These are phyloP conservation scores for Penicillium nucicola DNA, from an alignment of 495 filamentous ascomycete species.

Conservation along the genomic window DNA sequence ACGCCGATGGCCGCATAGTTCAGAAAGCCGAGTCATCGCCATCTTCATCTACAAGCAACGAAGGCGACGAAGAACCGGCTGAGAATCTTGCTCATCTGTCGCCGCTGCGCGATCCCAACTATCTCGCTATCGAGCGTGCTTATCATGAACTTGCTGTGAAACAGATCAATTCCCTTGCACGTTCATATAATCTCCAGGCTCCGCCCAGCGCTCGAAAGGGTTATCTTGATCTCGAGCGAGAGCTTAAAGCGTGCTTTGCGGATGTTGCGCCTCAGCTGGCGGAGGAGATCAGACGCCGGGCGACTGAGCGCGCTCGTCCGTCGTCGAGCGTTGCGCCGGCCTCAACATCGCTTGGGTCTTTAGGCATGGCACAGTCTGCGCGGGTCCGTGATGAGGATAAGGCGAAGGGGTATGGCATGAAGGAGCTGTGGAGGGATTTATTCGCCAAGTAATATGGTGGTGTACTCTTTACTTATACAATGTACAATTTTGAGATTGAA, in stretches of 20 bases:
- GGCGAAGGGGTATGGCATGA: conserved; percentile 74
- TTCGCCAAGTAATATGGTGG: conserved; percentile 59
- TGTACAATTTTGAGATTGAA: neutral
- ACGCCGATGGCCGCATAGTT: conserved; percentile 26
- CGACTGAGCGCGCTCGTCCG: conserved; percentile 47
- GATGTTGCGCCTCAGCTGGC: conserved; percentile 78
- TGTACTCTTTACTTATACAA: too few species aligned
- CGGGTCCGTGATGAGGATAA: conserved; percentile 69
- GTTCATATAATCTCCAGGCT: conserved; percentile 93
- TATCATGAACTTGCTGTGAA: conserved; percentile 78
- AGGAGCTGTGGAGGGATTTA: conserved; percentile 83
- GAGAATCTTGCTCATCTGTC: conserved; percentile 35
- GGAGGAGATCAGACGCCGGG: conserved; percentile 66
- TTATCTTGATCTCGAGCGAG: conserved; percentile 81
- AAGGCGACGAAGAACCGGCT: neutral
- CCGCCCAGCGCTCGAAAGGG: conserved; percentile 91
- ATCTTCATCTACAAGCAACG: conserved; percentile 2
- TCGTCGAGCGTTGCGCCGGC: conserved; percentile 27
- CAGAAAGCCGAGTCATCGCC: conserved; percentile 5
- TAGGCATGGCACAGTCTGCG: conserved; percentile 48
- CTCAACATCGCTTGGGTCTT: conserved; percentile 49
- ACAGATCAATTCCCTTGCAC: conserved; percentile 73
- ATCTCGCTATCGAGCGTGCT: conserved; percentile 65
- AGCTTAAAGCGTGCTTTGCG: conserved; percentile 75
- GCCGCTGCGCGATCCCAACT: conserved; percentile 42